These are phyloP conservation scores for Verticillium isaacii DNA, from an alignment of 2,329 filamentous ascomycete species.

Conservation along the genomic window DNA sequence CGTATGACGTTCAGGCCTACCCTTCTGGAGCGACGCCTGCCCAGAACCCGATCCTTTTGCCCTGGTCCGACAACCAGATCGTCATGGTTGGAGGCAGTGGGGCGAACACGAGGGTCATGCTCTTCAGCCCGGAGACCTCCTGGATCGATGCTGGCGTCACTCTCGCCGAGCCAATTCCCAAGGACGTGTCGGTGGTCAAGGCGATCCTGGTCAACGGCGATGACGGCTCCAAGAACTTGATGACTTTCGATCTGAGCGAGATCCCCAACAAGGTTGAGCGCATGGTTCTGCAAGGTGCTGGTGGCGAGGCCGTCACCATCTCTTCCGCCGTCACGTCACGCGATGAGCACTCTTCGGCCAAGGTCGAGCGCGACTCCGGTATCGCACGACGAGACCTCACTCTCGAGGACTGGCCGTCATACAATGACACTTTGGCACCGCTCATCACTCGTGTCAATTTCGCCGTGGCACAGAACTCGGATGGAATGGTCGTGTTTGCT, in stretches of 20 bases:
- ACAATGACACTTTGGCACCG: constrained; percentile 72
- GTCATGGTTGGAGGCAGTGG: constrained; percentile 70
- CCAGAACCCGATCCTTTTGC: constrained; percentile 65
- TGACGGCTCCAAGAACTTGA: constrained; percentile 73
- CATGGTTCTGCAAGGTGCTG: constrained; percentile 59
- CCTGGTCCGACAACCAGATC: constrained; percentile 67
- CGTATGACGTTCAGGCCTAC: constrained; percentile 58
- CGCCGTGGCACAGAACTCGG: constrained; percentile 62
- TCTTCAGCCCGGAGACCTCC: constrained; percentile 58
- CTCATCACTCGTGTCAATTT: constrained; percentile 60
- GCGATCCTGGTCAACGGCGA: constrained; percentile 63
- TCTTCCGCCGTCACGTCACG: constrained; percentile 38
- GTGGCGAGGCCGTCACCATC: constrained; percentile 48
- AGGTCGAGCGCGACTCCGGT: background rate
- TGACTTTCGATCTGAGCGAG: constrained; percentile 69
- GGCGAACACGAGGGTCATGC: constrained; percentile 63
- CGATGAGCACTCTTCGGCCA: constrained; percentile 27
- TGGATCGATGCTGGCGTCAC: constrained; percentile 67
- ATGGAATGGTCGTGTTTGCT: constrained; percentile 64
- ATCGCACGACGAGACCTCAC: constrained; percentile 42
- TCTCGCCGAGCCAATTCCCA: constrained; percentile 55
- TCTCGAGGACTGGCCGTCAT: constrained; percentile 65
- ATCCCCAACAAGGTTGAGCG: constrained; percentile 73
- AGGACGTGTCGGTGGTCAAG: constrained; percentile 51
- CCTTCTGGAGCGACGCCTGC: constrained; percentile 57